phyloP scores from a whole-genome alignment of 441 rosid species.

The Breynia disticha region DNA sequence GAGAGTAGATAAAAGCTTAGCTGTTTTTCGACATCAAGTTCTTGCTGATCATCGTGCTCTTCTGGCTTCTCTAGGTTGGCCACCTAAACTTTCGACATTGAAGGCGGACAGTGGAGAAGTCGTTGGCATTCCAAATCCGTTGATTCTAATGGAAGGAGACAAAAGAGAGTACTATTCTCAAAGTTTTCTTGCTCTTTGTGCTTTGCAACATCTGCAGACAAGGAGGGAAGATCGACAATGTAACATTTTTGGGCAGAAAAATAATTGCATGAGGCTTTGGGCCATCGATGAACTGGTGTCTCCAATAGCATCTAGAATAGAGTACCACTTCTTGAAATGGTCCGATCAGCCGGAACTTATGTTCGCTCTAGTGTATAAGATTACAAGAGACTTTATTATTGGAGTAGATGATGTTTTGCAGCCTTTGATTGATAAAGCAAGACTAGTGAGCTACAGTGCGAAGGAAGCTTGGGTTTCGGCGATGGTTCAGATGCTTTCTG shows the following conservation, averaged over 20 bases:
- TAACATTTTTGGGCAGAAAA: conserved; percentile 15
- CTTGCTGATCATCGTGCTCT: conserved; percentile 66
- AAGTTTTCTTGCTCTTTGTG: conserved; percentile 61
- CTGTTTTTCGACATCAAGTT: conserved; percentile 46
- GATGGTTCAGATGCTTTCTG: conserved; percentile 58
- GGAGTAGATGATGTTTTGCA: conserved; percentile 71
- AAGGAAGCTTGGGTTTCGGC: conserved; percentile 85
- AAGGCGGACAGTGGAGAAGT: conserved; percentile 29
- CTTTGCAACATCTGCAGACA: conserved; percentile 55
- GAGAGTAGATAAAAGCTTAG: conserved; percentile 58
- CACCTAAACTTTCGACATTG: conserved; percentile 48
- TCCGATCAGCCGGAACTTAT: conserved; percentile 60
- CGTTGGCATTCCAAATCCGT: conserved; percentile 48
- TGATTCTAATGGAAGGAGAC: conserved; percentile 48
- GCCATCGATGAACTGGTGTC: conserved; percentile 62
- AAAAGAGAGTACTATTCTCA: conserved; percentile 43
- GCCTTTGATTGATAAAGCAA: conserved; percentile 72
- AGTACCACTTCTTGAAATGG: conserved; percentile 75
- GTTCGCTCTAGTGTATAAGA: conserved; percentile 53
- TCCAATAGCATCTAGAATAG: conserved; percentile 66
- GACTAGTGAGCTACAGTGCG: conserved; percentile 55
- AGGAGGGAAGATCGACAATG: conserved; percentile 43
- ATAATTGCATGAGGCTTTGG: conserved; percentile 36
- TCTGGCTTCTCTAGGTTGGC: conserved; percentile 81
- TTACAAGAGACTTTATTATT: conserved; percentile 49